phyloP scores from a whole-genome alignment of 768 basidiomycete genomes.

The Psilocybe cubensis region DNA sequence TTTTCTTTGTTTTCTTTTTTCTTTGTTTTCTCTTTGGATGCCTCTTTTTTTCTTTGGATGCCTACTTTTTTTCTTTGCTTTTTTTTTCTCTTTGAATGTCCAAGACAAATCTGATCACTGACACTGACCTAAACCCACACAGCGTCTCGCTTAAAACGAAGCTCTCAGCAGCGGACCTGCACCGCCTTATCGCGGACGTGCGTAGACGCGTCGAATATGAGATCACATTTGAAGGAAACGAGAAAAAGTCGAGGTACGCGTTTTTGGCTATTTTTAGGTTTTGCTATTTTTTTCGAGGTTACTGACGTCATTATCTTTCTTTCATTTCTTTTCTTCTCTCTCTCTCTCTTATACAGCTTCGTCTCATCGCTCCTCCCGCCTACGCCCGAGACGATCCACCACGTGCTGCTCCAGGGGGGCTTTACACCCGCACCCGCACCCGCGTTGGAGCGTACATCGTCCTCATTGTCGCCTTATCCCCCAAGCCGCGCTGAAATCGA shows the following conservation, averaged over 20 bases:
- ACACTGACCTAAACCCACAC: no score
- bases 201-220: slow-evolving; percentile 78
- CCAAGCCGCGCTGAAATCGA: no score
- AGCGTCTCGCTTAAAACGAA: slow-evolving; percentile 87
- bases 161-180: slow-evolving; percentile 70
- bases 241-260: slow-evolving; percentile 57
- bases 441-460: no score
- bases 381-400: slow-evolving; percentile 69
- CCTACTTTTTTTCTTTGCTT: no score
- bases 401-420: slow-evolving; percentile 72
- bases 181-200: slow-evolving; percentile 71
- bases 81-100: slow-evolving; percentile 2
- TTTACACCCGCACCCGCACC: slow-evolving; percentile 23
- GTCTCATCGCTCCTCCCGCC: slow-evolving; percentile 75
- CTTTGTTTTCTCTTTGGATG: background rate
- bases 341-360: slow-evolving; percentile 54
- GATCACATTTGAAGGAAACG: slow-evolving; percentile 60
- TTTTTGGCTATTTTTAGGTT: background rate
- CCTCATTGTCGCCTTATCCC: no score
- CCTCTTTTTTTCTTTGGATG: background rate
- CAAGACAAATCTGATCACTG: no score
- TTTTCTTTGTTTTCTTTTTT: background rate
- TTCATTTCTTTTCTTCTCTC: background rate
- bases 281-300: no score
- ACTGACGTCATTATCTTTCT: slow-evolving; percentile 8